A percentile compares a stretch with the other conserved stretches of the same genome.
Conservation (phyloP, 2,329 filamentous ascomycete genomes). For the Cladophialophora chaetospira region DNA sequence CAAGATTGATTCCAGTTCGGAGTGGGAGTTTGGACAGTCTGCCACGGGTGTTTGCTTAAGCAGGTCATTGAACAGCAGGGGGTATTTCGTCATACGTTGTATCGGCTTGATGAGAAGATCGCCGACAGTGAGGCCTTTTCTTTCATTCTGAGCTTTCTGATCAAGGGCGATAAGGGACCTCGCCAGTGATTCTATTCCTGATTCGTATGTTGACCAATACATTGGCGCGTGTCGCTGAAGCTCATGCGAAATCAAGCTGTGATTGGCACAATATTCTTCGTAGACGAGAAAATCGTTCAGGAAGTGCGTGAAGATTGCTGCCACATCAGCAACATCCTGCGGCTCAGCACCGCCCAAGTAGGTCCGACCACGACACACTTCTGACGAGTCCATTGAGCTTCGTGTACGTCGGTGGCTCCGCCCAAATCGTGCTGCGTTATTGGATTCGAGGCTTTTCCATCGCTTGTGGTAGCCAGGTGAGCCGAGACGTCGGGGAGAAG, state of each 20-base stretch:
- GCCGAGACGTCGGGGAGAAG: constrained; percentile 27
- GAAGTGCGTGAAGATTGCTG: constrained; percentile 61
- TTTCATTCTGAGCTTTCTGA: constrained; percentile 62
- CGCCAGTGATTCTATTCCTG: constrained; percentile 80
- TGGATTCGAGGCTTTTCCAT: constrained; percentile 45
- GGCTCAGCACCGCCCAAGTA: constrained; percentile 48
- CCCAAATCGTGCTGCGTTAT: constrained; percentile 35
- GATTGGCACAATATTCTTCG: constrained; percentile 88
- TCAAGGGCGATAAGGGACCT: constrained; percentile 73
- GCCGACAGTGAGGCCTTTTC: constrained; percentile 76
- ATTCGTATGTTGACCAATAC: constrained; percentile 78
- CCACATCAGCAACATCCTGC: constrained; percentile 56
- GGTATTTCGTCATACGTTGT: constrained; percentile 88
- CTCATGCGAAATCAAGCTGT: constrained; percentile 81
- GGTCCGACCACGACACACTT: constrained; percentile 13
- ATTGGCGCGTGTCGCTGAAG: constrained; percentile 68
- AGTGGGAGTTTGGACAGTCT: constrained; percentile 81
- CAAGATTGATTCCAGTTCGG: constrained; percentile 74
- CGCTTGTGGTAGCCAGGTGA: constrained; percentile 22
- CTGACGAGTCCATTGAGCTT: constrained; percentile 29
- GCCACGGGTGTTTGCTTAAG: constrained; percentile 78
- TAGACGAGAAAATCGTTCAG: constrained; percentile 82
- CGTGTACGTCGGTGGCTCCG: constrained; percentile 16
- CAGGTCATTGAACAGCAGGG: constrained; percentile 80
- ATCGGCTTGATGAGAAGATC: constrained; percentile 96